Base-by-base conservation (phyloP, 2,329 filamentous ascomycete species). In the Pestalotiopsis sp. region DNA sequence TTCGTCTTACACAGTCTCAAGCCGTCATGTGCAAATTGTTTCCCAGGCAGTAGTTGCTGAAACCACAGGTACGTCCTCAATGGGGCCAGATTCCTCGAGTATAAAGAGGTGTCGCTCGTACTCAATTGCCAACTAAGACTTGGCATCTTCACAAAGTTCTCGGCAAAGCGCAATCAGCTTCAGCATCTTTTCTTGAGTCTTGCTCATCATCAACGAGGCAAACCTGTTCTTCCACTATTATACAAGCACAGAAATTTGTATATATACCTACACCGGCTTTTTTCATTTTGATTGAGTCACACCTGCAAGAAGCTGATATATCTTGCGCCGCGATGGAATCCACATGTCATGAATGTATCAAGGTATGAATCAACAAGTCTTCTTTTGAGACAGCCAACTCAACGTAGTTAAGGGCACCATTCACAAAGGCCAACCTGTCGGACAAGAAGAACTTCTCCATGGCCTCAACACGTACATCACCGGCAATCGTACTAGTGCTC, bases 391-490 rank as follows among this genome's bases (percentile, higher is more conserved):
- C 17, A 17, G 4, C 3, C 27, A 58, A 25, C 60, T 63, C 60
- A 63, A 12, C 31, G 7, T 9, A 45, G 38, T 38, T 4, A 45
- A 68, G 66, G 66, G 66, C 66, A 36, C 66, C 3, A 68, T 68
- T 27, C 66, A 68, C 23, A 41, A 63, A 27, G 66, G 66, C 23
- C 66, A 63, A 11, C 60, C 66, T 38, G 77, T 74, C 3, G 85
- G 84, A 25, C 76, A 73, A 12, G 78, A 79, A 57, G 76, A 78
- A 60, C 80, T 73, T 3, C 71, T 87, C 67, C 82, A 87, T 71
- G 81, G 81, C 27, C 71, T 86, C 25, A 73, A 77, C 36, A 82
- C 80, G n/a, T 87, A 87, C 69, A 76, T 87, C 36, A 77, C 83
- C 2, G 77, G 75, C 25, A 72, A 74, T 4, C 75, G 75, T 1